Evolutionary conservation across 768 basidiomycete species (phyloP), one percentile per base, ranked within the genome.

Genomic region (Fomitopsis pulvina): DNA sequence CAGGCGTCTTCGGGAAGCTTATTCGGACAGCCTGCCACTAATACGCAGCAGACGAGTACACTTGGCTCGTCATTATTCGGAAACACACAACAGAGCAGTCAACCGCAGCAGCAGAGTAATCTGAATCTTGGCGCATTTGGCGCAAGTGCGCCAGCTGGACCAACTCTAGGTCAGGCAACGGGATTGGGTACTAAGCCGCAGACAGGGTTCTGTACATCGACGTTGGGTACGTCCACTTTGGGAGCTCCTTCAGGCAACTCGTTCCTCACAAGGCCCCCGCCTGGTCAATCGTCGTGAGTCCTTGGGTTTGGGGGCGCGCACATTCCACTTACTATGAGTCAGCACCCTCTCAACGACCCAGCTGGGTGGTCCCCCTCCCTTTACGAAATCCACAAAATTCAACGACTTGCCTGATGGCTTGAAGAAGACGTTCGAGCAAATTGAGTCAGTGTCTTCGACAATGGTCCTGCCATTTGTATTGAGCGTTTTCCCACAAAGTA

Each of bases 361-460:
- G 29, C 57, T 47, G 25, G n/a, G 48, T 2, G 59, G 58, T 25
- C 56, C 63, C 25, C 71, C 74, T 9, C 68, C 70, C 5, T 77
- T 83, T 56, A 71, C 71, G 25, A 75, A 70, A 50, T 70, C 73
- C 0, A 87, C 87, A 0, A 91, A 88, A 60, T 92, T 89, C 65
- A 92, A 91, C 47, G 89, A 92, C 61, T 66, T 91, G 3, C 81
- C 86, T 1, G 87, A 91, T 45, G 73, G 79, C 2, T 53, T 82
- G 20, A 86, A 80, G 66, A 80, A 67, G 53, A 71, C 66, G 3
- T 70, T 92, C 16, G 89, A 90, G 59, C 62, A 64, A 32, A 77
- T 92, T 38, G 89, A 92, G 89, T 91, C 56, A 51, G 80, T 57
- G 3, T 25, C 22, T 49, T n/a, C n/a, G n/a, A n/a, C n/a, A n/a